Evolutionary conservation across 768 basidiomycete genomes (phyloP).

Genomic region (Boletellus emodensis): DNA sequence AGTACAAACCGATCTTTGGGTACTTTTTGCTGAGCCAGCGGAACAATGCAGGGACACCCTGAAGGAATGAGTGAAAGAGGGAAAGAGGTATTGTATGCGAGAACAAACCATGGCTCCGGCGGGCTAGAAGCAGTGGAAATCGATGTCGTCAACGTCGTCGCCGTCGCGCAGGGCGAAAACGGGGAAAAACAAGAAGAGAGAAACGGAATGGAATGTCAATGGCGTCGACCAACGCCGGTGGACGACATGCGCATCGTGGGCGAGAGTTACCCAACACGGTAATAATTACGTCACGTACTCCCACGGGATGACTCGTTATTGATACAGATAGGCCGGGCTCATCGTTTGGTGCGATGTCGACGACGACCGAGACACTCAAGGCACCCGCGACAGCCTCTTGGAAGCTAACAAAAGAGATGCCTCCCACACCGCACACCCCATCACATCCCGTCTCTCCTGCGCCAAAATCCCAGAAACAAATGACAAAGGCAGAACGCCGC

Average conservation of each 20-base stretch:
- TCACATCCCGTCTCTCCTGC: conserved; percentile 7
- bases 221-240: background rate
- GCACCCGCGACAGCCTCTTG: conserved; percentile 9
- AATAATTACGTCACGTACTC: conserved; percentile 17
- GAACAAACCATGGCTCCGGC: conserved; percentile 20
- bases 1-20: conserved; percentile 82
- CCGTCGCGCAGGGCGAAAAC: background rate
- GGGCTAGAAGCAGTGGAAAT: background rate
- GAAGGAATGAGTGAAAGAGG: conserved; percentile 6
- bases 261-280: conserved; percentile 8
- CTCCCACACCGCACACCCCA: background rate
- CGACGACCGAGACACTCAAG: conserved; percentile 20
- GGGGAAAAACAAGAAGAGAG: no score
- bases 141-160: conserved; percentile 2
- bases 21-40: conserved; percentile 99
- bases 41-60: conserved; percentile 98
- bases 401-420: conserved; percentile 15
- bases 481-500: conserved; percentile 77
- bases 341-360: conserved; percentile 18
- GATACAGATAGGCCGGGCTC: no score
- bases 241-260: background rate
- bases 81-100: no score
- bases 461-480: conserved; percentile 57
- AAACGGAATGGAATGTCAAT: background rate
- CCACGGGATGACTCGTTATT: conserved; percentile 24